Base-by-base conservation (phyloP, 2,329 filamentous ascomycete genomes). In the Pyrenophora teres region DNA sequence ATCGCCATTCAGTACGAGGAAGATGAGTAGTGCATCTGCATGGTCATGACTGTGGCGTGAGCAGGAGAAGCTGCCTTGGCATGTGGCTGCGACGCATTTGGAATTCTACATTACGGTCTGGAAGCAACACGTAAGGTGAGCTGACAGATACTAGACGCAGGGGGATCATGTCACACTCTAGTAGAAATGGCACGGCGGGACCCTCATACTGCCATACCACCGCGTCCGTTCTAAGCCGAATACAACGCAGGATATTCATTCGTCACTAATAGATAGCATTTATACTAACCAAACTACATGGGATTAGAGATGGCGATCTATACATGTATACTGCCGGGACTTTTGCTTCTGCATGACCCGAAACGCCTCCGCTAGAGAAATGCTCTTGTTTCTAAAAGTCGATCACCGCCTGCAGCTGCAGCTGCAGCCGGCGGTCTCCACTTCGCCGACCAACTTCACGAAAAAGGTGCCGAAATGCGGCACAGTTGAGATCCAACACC, bases 311-410 rank as follows among this genome's bases (percentile, higher is more conserved):
- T 25, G 12, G 44, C 38, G 15, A 50, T 53, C 42, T 54, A 46
- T 52, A 19, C 43, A 31, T 32, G 27, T 16, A 35, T 40, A 43
- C 31, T 43, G 43, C 44, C 25, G 44, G 35, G 31, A 48, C 42
- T 60, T 60, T 57, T 64, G 23, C 33, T 31, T 42, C 52, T 54
- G 54, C 48, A 53, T 59, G 54, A 39, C 31, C 56, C 62, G 35
- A 58, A 62, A 61, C 59, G 60, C 65, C 62, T 58, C 58, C 59
- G 56, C 58, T 65, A 54, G 49, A 52, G 40, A 32, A 52, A 56
- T 57, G 48, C 51, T 47, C 30, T 46, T 40, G 42, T 42, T 25
- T 43, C 40, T 47, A 45, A 40, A 49, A 52, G 16, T 19, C 38
- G 37, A 55, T 60, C 57, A 35, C 39, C 50, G 50, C 55, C 55